Evolutionary conservation across 2,329 filamentous ascomycete species (phyloP).

Genomic region (Penicillium aurantiogriseum): DNA sequence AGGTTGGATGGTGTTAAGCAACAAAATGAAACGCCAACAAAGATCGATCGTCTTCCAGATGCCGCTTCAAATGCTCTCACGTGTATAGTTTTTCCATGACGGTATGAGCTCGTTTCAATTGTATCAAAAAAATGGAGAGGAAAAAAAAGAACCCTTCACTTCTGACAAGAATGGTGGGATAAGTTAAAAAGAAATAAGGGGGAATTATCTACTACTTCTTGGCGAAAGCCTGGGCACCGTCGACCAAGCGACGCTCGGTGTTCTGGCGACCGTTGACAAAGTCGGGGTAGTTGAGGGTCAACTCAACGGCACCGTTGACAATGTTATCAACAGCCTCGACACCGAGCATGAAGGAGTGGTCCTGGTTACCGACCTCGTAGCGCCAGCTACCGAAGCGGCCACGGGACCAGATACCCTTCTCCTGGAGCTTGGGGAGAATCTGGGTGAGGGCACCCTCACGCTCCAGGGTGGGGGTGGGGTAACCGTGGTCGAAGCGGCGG

Average conservation of each 20-base stretch:
- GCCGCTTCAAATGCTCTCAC: slow-evolving; percentile 33
- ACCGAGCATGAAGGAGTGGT: slow-evolving; percentile 96
- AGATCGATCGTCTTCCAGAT: slow-evolving; percentile 33
- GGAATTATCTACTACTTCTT: slow-evolving; percentile 42
- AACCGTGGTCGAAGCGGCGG: slow-evolving; percentile 96
- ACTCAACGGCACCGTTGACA: slow-evolving; percentile 81
- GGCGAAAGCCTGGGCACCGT: slow-evolving; percentile 59
- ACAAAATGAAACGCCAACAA: slow-evolving; percentile 33
- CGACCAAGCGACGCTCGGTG: slow-evolving; percentile 60
- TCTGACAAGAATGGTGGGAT: slow-evolving; percentile 1
- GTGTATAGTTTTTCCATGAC: slow-evolving; percentile 23
- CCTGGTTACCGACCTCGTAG: slow-evolving; percentile 96
- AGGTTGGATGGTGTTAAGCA: slow-evolving; percentile 21
- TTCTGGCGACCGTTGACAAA: slow-evolving; percentile 78
- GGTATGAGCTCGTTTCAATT: slow-evolving; percentile 24
- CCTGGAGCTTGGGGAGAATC: slow-evolving; percentile 88
- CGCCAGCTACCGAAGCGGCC: slow-evolving; percentile 97
- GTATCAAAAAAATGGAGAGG: slow-evolving; percentile 20
- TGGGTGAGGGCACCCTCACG: slow-evolving; percentile 91
- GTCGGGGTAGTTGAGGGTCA: slow-evolving; percentile 94
- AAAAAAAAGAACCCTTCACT: slow-evolving; percentile 4
- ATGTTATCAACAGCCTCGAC: slow-evolving; percentile 92
- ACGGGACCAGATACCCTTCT: slow-evolving; percentile 87
- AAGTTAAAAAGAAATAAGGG: slow-evolving; percentile 9
- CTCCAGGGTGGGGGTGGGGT: slow-evolving; percentile 92